These are phyloP conservation scores for Gossypium schwendimanii DNA, from an alignment of 441 rosid species.

Conservation along the genomic window DNA sequence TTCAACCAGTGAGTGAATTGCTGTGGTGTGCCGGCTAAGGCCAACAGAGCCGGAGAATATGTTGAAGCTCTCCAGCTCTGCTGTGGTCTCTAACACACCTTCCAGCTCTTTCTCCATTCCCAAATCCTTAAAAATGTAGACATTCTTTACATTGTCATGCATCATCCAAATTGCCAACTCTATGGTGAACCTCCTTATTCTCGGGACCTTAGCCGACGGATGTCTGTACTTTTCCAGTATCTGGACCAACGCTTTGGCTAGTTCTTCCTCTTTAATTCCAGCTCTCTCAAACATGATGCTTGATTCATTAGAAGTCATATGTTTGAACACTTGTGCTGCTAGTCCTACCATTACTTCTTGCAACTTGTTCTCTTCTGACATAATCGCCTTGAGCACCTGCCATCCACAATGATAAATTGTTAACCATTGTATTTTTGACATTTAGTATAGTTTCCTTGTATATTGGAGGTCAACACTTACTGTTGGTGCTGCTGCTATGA, in stretches of 20 bases:
- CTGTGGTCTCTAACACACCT: constrained; percentile 63
- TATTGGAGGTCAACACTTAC: constrained; percentile 30
- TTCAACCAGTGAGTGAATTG: constrained; percentile 66
- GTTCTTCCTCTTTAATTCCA: constrained; percentile 40
- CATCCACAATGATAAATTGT: neutral
- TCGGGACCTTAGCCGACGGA: constrained; percentile 64
- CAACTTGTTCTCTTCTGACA: constrained; percentile 48
- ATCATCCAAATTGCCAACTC: constrained; percentile 87
- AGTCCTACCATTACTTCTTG: constrained; percentile 92
- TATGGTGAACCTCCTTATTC: constrained; percentile 69
- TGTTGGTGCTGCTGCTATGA: constrained; percentile 56
- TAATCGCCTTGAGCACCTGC: constrained; percentile 62
- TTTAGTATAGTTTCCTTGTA: neutral
- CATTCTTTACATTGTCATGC: constrained; percentile 35
- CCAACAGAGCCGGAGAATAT: constrained; percentile 85
- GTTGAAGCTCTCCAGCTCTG: constrained; percentile 80
- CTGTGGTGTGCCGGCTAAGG: constrained; percentile 56
- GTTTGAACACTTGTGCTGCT: constrained; percentile 59
- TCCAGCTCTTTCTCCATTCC: constrained; percentile 63
- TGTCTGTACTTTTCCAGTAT: constrained; percentile 48
- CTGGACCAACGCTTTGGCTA: constrained; percentile 38
- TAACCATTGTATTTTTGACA: neutral
- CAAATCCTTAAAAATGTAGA: constrained; percentile 32
- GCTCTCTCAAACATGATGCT: constrained; percentile 32
- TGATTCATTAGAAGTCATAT: constrained; percentile 49